phyloP scores from a whole-genome alignment of 1,284 basidiomycete species.

The Meira nashicola region DNA sequence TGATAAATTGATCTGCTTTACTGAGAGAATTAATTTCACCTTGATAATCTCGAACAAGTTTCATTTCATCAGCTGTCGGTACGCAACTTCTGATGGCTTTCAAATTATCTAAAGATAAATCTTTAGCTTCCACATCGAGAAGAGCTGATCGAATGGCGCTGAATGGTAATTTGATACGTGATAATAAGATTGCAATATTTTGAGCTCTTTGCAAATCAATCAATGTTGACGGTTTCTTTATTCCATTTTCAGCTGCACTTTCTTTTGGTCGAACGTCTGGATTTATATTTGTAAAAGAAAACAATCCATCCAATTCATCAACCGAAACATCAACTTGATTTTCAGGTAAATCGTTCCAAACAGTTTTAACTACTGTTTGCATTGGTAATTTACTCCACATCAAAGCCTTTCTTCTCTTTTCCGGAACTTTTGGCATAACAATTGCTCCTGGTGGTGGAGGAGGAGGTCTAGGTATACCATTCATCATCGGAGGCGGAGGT shows the following conservation, averaged over 20 bases:
- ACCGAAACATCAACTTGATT: slow-evolving; percentile 57
- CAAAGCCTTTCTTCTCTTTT: slow-evolving; percentile 69
- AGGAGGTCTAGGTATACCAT: slow-evolving; percentile 61
- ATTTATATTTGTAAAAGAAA: slow-evolving; percentile 60
- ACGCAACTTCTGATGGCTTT: slow-evolving; percentile 35
- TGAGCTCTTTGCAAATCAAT: slow-evolving; percentile 33
- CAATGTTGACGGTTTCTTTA: slow-evolving; percentile 26
- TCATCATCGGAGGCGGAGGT: slow-evolving; percentile 12
- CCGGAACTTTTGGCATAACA: slow-evolving; percentile 1
- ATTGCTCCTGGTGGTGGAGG: slow-evolving; percentile 55
- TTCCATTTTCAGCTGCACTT: neutral
- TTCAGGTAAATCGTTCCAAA: slow-evolving; percentile 66
- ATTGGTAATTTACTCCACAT: slow-evolving; percentile 77
- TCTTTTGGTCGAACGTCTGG: neutral
- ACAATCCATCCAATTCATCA: slow-evolving; percentile 68
- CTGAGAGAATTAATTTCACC: slow-evolving; percentile 29
- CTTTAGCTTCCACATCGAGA: slow-evolving; percentile 30
- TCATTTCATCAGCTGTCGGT: slow-evolving; percentile 38
- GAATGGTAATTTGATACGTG: slow-evolving; percentile 40
- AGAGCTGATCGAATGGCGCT: slow-evolving; percentile 32
- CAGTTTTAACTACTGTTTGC: slow-evolving; percentile 58
- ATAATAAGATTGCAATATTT: slow-evolving; percentile 32
- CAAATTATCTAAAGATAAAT: slow-evolving; percentile 32
- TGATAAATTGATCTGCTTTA: slow-evolving; percentile 79
- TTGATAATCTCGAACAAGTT: slow-evolving; percentile 37